Evolutionary conservation across 2,329 filamentous ascomycete genomes (phyloP).

Genomic region (Dothiorella sarmentorum): DNA sequence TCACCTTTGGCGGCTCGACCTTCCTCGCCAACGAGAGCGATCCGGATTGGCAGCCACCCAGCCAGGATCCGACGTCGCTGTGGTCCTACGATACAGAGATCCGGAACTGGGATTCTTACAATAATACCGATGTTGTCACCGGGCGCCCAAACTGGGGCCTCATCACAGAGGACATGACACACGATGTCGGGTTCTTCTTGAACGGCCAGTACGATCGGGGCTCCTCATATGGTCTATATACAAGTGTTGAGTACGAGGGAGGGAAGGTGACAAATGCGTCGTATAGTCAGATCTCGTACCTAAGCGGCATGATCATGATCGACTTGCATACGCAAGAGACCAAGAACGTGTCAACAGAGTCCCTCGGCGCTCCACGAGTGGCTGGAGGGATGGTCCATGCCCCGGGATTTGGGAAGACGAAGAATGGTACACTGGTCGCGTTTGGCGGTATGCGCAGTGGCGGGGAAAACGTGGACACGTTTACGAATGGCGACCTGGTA

Average conservation of each 20-base stretch:
- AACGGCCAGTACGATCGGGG: slow-evolving; percentile 7
- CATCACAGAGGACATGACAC: background rate
- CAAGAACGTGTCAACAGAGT: background rate
- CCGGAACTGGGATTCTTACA: slow-evolving; percentile 24
- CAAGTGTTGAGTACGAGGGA: background rate
- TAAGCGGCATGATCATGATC: background rate
- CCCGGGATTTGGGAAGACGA: background rate
- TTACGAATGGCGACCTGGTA: background rate
- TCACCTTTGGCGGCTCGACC: slow-evolving; percentile 34
- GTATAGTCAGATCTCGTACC: background rate
- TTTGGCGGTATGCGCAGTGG: slow-evolving; percentile 2
- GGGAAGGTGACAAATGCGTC: background rate
- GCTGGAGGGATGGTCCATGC: background rate
- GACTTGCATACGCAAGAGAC: background rate
- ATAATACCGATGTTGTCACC: slow-evolving; percentile 15
- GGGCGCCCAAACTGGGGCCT: slow-evolving; percentile 41
- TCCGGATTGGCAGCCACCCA: slow-evolving; percentile 27
- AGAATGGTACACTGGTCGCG: background rate
- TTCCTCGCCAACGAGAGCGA: slow-evolving; percentile 29
- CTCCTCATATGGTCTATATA: background rate
- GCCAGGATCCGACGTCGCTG: slow-evolving; percentile 27
- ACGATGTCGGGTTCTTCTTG: background rate
- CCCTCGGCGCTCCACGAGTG: background rate
- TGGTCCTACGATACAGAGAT: slow-evolving; percentile 31
- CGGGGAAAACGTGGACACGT: background rate